Evolutionary conservation across 495 filamentous ascomycete genomes (phyloP), one percentile per base, ranked within the genome.

Genomic region (Antarctomyces pellizariae): DNA sequence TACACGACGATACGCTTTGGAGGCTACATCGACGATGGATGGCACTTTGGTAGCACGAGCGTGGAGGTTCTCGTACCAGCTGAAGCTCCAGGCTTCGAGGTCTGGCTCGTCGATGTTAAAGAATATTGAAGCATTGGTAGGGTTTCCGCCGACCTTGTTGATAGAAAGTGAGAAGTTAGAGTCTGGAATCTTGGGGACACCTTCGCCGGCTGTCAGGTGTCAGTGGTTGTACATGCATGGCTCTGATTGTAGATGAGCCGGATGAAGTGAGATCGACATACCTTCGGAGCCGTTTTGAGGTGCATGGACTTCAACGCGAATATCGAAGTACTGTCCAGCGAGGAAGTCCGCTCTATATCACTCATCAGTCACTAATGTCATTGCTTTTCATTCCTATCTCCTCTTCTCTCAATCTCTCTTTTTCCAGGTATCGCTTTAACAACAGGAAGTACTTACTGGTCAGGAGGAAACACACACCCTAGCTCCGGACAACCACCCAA

Each of bases 381-480:
- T 10, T 21, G 19, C 10, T 21, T 21, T 6, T 10, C 19, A 10
- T 7, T 21, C 19, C 6, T 21, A 21, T 7, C 19, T 10, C 19
- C n/a, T 23, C 16, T 27, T 22, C 21, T 15, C 9, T 16, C 11
- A 8, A n/a, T 27, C 14, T 24, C 8, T 13, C 15, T 3, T 5
- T 15, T 23, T 23, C 16, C 16, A 7, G 12, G 26, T 8, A 9
- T 8, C 12, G 3, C 11, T 7, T 20, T 15, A n/a, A n/a, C 13
- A 17, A 25, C 8, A 8, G 31, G 4, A 13, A 29, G 26, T 13
- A 33, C 54, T 33, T 61, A 65, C 56, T 76, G 71, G 37, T 79
- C 73, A 0, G 73, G 73, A 8, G 73, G 73, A 16, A 79, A 58
- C 26, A 79, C 54, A 39, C 73, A 79, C 31, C 73, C 73, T n/a